phyloP scores from a whole-genome alignment of 2,329 filamentous ascomycete species.

The Hypoxylon rubiginosum region DNA sequence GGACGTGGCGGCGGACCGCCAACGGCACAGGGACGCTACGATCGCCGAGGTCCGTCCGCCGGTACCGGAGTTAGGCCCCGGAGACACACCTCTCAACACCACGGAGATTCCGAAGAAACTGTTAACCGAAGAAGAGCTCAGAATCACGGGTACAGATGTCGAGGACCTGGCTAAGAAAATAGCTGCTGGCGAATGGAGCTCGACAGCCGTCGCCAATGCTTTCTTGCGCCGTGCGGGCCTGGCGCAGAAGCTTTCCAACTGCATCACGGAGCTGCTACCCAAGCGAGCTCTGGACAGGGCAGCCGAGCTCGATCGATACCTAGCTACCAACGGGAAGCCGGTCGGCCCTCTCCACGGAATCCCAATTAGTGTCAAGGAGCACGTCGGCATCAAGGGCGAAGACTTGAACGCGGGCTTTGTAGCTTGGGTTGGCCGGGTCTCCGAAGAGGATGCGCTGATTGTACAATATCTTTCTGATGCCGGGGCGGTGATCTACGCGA shows the following conservation, averaged over 20 bases:
- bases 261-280: constrained; percentile 47
- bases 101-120: constrained; percentile 60
- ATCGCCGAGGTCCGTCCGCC: constrained; percentile 57
- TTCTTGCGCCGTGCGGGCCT: constrained; percentile 68
- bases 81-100: constrained; percentile 59
- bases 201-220: constrained; percentile 62
- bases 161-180: constrained; percentile 61
- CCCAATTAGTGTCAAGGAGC: constrained; percentile 66
- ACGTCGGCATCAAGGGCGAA: constrained; percentile 62
- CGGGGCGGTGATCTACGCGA: constrained; percentile 65
- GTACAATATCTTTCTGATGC: constrained; percentile 61
- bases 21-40: constrained; percentile 61
- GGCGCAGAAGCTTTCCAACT: constrained; percentile 60
- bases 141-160: constrained; percentile 62
- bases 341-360: constrained; percentile 49
- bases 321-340: constrained; percentile 38
- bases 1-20: constrained; percentile 60
- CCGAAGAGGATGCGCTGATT: constrained; percentile 62
- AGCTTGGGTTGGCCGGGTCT: constrained; percentile 60
- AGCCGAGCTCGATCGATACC: constrained; percentile 44
- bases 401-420: constrained; percentile 65
- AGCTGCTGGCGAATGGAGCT: constrained; percentile 58
- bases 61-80: constrained; percentile 51
- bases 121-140: constrained; percentile 61
- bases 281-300: constrained; percentile 44